Base-by-base conservation (phyloP, 495 filamentous ascomycete genomes). In the Clavariopsis aquatica region DNA sequence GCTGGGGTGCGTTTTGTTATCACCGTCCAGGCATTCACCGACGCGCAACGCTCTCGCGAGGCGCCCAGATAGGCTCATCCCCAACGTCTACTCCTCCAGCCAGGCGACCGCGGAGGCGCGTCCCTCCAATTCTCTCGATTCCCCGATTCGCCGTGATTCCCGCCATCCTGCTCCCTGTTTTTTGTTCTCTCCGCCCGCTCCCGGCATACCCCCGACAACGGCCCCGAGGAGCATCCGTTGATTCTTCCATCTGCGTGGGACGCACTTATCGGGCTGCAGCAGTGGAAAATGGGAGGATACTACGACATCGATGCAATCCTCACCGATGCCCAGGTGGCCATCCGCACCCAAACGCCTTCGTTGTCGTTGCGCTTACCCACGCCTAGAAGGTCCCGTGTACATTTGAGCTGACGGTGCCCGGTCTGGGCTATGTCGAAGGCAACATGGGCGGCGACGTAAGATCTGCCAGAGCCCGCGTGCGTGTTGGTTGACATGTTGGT, bases 241-340 rank as follows among this genome's bases (percentile, higher is more conserved):
- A 49, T 19, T 58, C 17, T 8, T 52, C 29, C 6, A 15, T 26
- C 22, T 36, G 19, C 34, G 41, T 20, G 51, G 28, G 20, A 49
- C 2, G 13, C 8, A 38, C 64, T 49, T 17, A 63, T 58, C 54
- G 20, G 36, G 53, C 19, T 26, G 57, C 31, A 46, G 34, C 17
- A 26, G 36, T 41, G 24, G 62, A 69, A 2, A 86, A 43, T 83
- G 78, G 89, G 89, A 79, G 88, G 87, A 38, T 98, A 98, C 80
- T 97, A 98, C 81, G 89, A 95, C 74, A 88, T 96, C 65, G 91
- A 96, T 73, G 85, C 91, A 27, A 96, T 98, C 64, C 80, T 98
- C 52, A 98, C 94, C 1, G 93, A 96, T 73, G 88, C 90, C 28
- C 91, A 95, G 80, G 91, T 89, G 81, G 49, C 49, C 34, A 41